Evolutionary conservation across 441 rosid genomes (phyloP).

Genomic region (Flueggea neowawraea): DNA sequence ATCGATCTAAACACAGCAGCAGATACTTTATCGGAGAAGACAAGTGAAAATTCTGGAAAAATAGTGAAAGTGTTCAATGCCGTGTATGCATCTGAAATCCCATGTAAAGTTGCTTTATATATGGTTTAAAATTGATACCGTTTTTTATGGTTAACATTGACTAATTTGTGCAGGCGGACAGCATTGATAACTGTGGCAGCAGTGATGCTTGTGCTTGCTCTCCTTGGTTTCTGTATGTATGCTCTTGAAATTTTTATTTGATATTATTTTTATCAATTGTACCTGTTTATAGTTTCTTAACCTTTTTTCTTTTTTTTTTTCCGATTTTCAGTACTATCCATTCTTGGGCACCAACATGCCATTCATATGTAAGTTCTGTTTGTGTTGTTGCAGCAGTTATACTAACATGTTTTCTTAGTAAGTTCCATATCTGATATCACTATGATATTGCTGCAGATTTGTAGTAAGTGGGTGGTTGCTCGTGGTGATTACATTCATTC

Average conservation of each 20-base stretch:
- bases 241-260: conserved; percentile 1
- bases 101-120: conserved; percentile 1
- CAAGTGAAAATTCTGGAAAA: conserved; percentile 63
- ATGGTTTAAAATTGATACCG: too few relatives aligned
- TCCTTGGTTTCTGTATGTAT: conserved; percentile 81
- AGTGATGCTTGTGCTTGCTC: conserved; percentile 77
- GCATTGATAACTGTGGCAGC: conserved; percentile 76
- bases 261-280: conserved; percentile 8
- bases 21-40: conserved; percentile 59
- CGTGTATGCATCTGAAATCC: conserved; percentile 48
- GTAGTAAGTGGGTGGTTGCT: conserved; percentile 90
- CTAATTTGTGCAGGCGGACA: conserved; percentile 48
- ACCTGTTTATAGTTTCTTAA: conserved; percentile 12
- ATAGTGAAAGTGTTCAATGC: conserved; percentile 61
- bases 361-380: conserved; percentile 60
- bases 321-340: conserved; percentile 57
- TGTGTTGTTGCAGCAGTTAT: neutral
- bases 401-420: neutral
- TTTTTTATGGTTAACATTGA: neutral
- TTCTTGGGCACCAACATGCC: conserved; percentile 68
- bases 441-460: conserved; percentile 45
- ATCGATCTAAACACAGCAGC: conserved; percentile 73
- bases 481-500: conserved; percentile 82
- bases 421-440: conserved; percentile 15
- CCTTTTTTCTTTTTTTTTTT: conserved; percentile 5